Evolutionary conservation across 345 rosid genomes (phyloP).

Genomic region (Mangifera indica): DNA sequence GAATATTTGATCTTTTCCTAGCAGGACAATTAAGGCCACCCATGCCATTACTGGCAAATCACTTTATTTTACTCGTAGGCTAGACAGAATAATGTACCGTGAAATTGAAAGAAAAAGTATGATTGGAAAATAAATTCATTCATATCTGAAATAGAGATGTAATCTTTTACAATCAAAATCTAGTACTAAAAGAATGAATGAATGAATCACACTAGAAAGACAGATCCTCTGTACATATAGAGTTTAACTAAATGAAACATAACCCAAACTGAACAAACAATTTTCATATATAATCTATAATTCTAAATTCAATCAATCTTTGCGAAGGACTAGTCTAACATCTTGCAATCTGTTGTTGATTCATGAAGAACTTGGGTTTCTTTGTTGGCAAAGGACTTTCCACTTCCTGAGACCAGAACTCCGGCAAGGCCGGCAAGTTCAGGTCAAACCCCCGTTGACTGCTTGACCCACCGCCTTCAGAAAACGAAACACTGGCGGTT

Average conservation of each 20-base stretch:
- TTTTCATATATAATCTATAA: background rate
- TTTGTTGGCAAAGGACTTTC: conserved; percentile 65
- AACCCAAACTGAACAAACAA: background rate
- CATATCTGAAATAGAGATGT: background rate
- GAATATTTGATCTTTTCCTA: too few relatives aligned
- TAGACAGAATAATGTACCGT: too few relatives aligned
- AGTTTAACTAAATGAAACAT: conserved; percentile 8
- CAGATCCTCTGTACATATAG: conserved; percentile 36
- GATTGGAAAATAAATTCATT: background rate
- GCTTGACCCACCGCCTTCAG: conserved; percentile 36
- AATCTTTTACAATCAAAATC: background rate
- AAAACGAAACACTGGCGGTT: conserved; percentile 36
- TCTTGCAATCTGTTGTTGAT: background rate
- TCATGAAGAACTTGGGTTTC: conserved; percentile 50
- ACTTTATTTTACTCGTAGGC: background rate
- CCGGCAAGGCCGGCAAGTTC: conserved; percentile 80
- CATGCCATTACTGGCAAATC: background rate
- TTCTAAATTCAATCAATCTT: background rate
- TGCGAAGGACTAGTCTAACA: background rate
- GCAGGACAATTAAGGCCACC: background rate
- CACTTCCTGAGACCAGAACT: conserved; percentile 56
- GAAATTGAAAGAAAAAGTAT: background rate
- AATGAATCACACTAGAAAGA: conserved; percentile 31
- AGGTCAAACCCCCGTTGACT: conserved; percentile 72
- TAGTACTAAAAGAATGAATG: conserved; percentile 14